These are phyloP conservation scores for Biscutella laevigata DNA, from an alignment of 441 rosid genomes.

Conservation along the genomic window DNA sequence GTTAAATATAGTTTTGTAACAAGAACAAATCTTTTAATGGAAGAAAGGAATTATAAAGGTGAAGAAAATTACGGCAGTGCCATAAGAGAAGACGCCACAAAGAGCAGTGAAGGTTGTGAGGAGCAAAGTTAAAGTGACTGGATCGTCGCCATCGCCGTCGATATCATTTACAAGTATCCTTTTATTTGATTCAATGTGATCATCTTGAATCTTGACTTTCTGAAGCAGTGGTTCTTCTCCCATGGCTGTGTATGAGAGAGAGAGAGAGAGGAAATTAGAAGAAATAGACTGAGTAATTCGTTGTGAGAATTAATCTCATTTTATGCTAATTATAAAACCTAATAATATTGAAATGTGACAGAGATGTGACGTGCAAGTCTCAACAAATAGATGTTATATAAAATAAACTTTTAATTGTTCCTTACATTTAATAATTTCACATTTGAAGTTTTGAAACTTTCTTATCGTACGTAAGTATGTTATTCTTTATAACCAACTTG, in stretches of 20 bases:
- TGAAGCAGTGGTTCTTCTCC: conserved; percentile 22
- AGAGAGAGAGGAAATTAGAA: not conserved
- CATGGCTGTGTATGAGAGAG: conserved; percentile 15
- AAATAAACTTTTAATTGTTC: too few relatives aligned
- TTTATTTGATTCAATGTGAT: conserved; percentile 12
- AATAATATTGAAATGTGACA: not conserved
- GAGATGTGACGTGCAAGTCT: conserved; percentile 24
- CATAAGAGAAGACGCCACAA: conserved; percentile 25
- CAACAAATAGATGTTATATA: not conserved
- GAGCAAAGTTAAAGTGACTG: conserved; percentile 21
- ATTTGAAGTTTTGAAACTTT: too few relatives aligned
- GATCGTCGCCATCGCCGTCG: not conserved
- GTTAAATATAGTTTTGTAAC: not conserved
- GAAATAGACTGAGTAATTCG: not conserved
- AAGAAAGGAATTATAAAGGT: not conserved
- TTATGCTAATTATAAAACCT: not conserved
- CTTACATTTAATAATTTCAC: too few relatives aligned
- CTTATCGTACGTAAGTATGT: too few relatives aligned
- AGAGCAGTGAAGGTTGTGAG: conserved; percentile 24
- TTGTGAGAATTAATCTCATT: not conserved
- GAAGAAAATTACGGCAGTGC: conserved; percentile 24
- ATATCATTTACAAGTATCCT: not conserved
- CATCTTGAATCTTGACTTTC: conserved; percentile 9
- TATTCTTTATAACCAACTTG: too few relatives aligned
- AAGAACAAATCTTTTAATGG: not conserved